A percentile compares a stretch with the other conserved stretches of the same genome.
These are phyloP conservation scores for Hericium erinaceus DNA, from an alignment of 768 basidiomycete genomes.

Conservation along the genomic window DNA sequence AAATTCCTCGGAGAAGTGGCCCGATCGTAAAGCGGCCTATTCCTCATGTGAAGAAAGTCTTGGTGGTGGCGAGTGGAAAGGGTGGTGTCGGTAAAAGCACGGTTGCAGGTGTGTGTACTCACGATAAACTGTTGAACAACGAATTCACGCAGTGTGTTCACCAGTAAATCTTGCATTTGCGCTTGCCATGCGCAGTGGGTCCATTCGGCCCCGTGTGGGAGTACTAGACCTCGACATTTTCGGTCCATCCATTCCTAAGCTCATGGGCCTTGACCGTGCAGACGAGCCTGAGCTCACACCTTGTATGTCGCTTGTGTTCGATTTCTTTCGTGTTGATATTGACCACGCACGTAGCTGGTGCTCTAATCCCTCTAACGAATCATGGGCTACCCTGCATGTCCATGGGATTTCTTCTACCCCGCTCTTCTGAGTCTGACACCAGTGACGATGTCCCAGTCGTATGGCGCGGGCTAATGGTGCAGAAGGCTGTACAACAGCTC, in stretches of 20 bases:
- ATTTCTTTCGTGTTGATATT: background rate
- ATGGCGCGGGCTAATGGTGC: slow-evolving; percentile 97
- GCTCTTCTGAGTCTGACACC: slow-evolving; percentile 33
- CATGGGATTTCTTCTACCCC: slow-evolving; percentile 87
- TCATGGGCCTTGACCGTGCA: slow-evolving; percentile 78
- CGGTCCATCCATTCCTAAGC: slow-evolving; percentile 86
- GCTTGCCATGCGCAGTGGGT: slow-evolving; percentile 38
- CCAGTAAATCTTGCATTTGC: slow-evolving; percentile 78
- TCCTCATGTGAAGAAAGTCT: slow-evolving; percentile 67
- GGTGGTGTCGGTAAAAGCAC: slow-evolving; percentile 97
- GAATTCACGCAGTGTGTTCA: background rate
- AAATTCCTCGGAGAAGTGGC: slow-evolving; percentile 51
- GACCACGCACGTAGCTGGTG: slow-evolving; percentile 38
- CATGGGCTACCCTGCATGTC: slow-evolving; percentile 94
- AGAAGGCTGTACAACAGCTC: slow-evolving; percentile 93
- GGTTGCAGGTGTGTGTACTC: slow-evolving; percentile 55
- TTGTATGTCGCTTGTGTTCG: slow-evolving; percentile 32
- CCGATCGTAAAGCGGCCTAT: slow-evolving; percentile 47
- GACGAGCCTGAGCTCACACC: slow-evolving; percentile 73
- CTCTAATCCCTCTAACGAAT: slow-evolving; percentile 74
- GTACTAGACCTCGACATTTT: slow-evolving; percentile 93
- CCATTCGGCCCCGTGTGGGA: slow-evolving; percentile 53
- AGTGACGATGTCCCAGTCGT: slow-evolving; percentile 74
- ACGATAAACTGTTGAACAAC: background rate
- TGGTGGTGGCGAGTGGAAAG: slow-evolving; percentile 88